These are phyloP conservation scores for Tetradesmus lagerheimii DNA, from an alignment of 139 green algal species.

Conservation along the genomic window DNA sequence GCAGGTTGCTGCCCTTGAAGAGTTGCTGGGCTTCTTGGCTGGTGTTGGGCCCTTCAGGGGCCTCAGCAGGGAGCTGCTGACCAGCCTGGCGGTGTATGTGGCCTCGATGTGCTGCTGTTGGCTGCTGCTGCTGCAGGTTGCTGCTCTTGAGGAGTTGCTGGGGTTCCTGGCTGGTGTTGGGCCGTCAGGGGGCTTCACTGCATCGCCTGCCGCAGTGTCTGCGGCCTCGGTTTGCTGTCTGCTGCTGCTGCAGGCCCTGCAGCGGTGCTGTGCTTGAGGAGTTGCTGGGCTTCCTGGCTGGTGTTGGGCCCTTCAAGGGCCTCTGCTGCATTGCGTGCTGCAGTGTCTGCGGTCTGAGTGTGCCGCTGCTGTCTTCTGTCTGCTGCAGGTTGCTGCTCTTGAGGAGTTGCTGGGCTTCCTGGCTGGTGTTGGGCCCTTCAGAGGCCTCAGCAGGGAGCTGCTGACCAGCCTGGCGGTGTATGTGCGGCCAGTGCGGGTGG, in stretches of 20 bases:
- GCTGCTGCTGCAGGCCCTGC: not conserved
- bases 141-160: conserved; percentile 30
- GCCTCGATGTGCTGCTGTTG: not conserved
- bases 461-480: conserved; percentile 39
- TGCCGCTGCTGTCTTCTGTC: not conserved
- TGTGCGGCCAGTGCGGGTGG: not conserved
- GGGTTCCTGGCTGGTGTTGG: conserved; percentile 17
- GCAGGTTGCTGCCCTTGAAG: conserved; percentile 48
- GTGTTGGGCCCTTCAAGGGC: not conserved
- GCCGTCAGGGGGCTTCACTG: conserved; percentile 10
- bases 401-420: conserved; percentile 47
- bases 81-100: conserved; percentile 30
- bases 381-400: conserved; percentile 40
- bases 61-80: conserved; percentile 27
- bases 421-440: conserved; percentile 8
- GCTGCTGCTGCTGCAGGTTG: not conserved
- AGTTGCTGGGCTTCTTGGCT: conserved; percentile 40
- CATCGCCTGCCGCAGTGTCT: too few relatives aligned
- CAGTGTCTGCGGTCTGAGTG: too few relatives aligned
- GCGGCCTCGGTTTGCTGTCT: too few relatives aligned
- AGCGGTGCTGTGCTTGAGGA: conserved; percentile 47
- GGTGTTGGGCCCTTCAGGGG: not conserved
- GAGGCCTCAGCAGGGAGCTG: conserved; percentile 29
- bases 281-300: conserved; percentile 37
- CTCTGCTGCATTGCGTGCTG: too few relatives aligned